phyloP scores from a whole-genome alignment of 2,329 filamentous ascomycete genomes.

The Diaporthe sp. region DNA sequence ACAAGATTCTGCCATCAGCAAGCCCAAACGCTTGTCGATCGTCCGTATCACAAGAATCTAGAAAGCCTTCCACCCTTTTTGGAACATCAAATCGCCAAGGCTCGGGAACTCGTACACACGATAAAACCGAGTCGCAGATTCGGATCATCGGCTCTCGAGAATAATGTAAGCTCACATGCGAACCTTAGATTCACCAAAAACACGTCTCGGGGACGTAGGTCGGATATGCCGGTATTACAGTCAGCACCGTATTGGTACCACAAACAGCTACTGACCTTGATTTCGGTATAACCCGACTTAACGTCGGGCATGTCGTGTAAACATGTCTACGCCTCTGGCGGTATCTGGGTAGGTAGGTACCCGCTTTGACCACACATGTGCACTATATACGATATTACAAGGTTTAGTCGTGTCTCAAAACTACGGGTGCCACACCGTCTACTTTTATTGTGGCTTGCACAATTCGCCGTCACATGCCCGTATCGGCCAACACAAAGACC shows the following conservation, averaged over 20 bases:
- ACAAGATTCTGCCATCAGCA: background rate
- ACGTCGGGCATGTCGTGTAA: background rate
- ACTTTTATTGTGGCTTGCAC: background rate
- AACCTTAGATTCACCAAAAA: background rate
- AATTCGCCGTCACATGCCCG: no score
- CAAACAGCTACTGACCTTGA: background rate
- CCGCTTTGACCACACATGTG: background rate
- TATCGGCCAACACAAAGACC: background rate
- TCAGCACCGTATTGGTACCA: background rate
- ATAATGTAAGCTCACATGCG: background rate
- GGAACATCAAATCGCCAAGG: background rate
- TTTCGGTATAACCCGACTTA: background rate
- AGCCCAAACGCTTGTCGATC: background rate
- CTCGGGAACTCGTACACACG: slow-evolving; percentile 21
- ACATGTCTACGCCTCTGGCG: background rate
- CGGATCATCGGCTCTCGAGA: background rate
- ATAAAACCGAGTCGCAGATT: background rate
- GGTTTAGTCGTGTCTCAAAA: background rate
- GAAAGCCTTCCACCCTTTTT: background rate
- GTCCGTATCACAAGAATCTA: background rate
- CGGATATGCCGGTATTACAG: background rate
- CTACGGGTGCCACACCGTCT: background rate
- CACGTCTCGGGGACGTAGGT: background rate
- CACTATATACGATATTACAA: background rate
- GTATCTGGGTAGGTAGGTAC: background rate